Evolutionary conservation across 2,329 filamentous ascomycete genomes (phyloP).

Genomic region (Juglanconis sp.): DNA sequence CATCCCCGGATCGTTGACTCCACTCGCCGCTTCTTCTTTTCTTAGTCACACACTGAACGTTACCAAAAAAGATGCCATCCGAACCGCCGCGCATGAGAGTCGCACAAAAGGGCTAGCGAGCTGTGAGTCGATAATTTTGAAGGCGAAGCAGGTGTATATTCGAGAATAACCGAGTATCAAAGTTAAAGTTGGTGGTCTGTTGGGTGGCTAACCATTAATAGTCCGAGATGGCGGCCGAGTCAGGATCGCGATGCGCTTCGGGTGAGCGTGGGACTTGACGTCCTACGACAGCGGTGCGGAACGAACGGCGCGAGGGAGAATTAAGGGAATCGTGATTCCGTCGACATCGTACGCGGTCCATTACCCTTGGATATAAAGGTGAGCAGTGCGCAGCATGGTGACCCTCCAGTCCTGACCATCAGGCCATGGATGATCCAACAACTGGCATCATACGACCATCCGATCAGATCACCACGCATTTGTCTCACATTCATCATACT

Average conservation of each 20-base stretch:
- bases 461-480: neutral
- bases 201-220: too few relatives aligned
- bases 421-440: neutral
- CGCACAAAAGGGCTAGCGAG: neutral
- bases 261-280: neutral
- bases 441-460: neutral
- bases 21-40: neutral
- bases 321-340: neutral
- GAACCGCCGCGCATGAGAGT: neutral
- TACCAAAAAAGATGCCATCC: neutral
- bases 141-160: neutral
- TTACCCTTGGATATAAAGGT: neutral
- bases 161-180: neutral
- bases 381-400: neutral
- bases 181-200: neutral
- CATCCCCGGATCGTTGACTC: neutral
- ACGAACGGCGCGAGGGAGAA: neutral
- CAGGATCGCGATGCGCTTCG: neutral
- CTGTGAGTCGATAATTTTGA: neutral
- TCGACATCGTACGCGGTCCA: neutral
- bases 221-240: neutral
- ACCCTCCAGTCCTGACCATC: neutral
- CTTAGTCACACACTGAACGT: neutral
- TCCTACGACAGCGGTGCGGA: neutral
- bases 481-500: neutral